phyloP scores from a whole-genome alignment of 2,329 filamentous ascomycete genomes.

The Magnaporthiopsis poae region DNA sequence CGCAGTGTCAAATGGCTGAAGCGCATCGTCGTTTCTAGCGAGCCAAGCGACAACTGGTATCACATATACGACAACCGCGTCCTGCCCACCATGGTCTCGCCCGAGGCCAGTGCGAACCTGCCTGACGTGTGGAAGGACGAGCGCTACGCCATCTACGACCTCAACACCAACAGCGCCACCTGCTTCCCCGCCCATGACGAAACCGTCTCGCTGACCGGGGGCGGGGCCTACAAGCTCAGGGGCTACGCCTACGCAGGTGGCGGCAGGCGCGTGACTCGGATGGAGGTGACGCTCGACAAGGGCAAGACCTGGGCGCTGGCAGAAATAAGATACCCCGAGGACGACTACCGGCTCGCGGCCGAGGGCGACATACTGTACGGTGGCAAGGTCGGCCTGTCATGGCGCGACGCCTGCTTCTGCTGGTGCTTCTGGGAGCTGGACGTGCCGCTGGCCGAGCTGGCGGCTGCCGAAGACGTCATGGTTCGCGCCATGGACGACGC shows the following conservation, averaged over 20 bases:
- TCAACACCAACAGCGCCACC: conserved; percentile 76
- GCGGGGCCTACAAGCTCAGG: conserved; percentile 51
- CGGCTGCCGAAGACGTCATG: conserved; percentile 59
- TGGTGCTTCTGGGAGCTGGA: conserved; percentile 87
- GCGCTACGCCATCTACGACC: conserved; percentile 83
- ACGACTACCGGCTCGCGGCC: conserved; percentile 59
- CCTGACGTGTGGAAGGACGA: conserved; percentile 79
- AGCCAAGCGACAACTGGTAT: conserved; percentile 86
- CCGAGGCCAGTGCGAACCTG: conserved; percentile 66
- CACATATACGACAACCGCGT: conserved; percentile 91
- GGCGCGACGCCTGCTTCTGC: conserved; percentile 73
- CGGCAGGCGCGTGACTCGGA: conserved; percentile 69
- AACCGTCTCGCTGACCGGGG: conserved; percentile 38
- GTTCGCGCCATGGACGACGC: conserved; percentile 84
- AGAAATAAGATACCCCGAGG: conserved; percentile 72
- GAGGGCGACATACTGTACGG: conserved; percentile 59
- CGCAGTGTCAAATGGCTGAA: conserved; percentile 90
- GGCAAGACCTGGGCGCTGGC: conserved; percentile 72
- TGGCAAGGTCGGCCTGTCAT: conserved; percentile 68
- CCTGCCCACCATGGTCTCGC: conserved; percentile 73
- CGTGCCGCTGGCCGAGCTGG: conserved; percentile 53
- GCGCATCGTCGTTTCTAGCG: conserved; percentile 64
- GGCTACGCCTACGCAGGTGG: conserved; percentile 87
- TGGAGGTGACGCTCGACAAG: conserved; percentile 75
- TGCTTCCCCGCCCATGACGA: conserved; percentile 75